Percentiles rank a stretch among this genome's conserved stretches.
These are phyloP conservation scores for Sarocladiaceae sp. DNA, from an alignment of 2,329 filamentous ascomycete genomes.

Conservation along the genomic window DNA sequence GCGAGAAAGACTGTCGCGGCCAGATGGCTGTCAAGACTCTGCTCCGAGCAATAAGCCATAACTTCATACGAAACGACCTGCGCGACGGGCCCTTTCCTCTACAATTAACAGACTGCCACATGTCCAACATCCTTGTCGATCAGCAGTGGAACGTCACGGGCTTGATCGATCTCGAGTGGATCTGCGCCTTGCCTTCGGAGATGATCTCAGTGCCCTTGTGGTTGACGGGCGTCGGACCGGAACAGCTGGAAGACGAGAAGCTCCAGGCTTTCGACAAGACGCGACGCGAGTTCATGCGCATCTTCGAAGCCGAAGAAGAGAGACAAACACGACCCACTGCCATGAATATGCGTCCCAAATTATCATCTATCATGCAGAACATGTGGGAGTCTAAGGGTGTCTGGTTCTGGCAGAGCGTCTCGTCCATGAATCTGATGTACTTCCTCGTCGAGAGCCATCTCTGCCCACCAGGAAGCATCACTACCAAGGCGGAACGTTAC, in stretches of 20 bases:
- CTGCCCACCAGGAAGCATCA: conserved; percentile 8
- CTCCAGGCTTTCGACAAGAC: conserved; percentile 12
- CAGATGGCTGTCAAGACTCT: conserved; percentile 19
- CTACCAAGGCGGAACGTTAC: conserved; percentile 9
- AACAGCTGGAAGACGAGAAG: conserved; percentile 14
- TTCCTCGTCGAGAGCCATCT: conserved; percentile 12
- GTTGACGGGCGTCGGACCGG: conserved; percentile 16
- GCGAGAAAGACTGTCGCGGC: conserved; percentile 17
- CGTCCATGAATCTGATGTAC: conserved; percentile 13
- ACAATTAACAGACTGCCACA: conserved; percentile 23
- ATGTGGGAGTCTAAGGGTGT: conserved; percentile 16
- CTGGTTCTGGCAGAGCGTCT: conserved; percentile 16
- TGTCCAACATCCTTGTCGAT: conserved; percentile 29
- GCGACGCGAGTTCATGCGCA: conserved; percentile 15
- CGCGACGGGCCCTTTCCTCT: conserved; percentile 20
- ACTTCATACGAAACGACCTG: conserved; percentile 14
- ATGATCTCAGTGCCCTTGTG: conserved; percentile 16
- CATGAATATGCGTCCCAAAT: background rate
- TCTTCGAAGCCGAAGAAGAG: conserved; percentile 14
- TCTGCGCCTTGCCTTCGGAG: conserved; percentile 20
- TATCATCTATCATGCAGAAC: conserved; percentile 14
- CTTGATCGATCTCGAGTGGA: conserved; percentile 29
- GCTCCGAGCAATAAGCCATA: conserved; percentile 18
- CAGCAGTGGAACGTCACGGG: conserved; percentile 27
- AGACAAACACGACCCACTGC: background rate